A percentile compares a stretch with the other conserved stretches of the same genome.
These are phyloP conservation scores for Primulina tabacum DNA, from an alignment of 257 asterid species.

Conservation along the genomic window DNA sequence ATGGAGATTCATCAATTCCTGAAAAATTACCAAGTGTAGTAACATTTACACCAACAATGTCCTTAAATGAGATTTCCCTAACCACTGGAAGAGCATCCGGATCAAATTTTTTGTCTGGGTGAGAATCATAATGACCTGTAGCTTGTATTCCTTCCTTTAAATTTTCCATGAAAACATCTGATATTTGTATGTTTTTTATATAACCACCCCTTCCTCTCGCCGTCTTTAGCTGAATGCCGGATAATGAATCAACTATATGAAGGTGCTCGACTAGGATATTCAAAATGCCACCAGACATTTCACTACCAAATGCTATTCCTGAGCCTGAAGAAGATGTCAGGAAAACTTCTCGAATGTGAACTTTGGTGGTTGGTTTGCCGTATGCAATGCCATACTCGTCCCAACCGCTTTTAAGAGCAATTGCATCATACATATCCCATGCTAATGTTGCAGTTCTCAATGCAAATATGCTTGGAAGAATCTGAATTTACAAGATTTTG, in stretches of 20 bases:
- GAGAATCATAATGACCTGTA: neutral
- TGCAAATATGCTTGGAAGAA: slow-evolving; percentile 80
- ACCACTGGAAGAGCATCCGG: slow-evolving; percentile 13
- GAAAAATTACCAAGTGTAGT: slow-evolving; percentile 32
- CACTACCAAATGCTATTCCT: slow-evolving; percentile 81
- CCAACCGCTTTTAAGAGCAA: slow-evolving; percentile 96
- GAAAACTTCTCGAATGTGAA: slow-evolving; percentile 51
- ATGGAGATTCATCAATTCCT: slow-evolving; percentile 41
- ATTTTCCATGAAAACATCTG: neutral
- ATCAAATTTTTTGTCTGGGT: neutral
- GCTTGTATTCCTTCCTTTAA: neutral
- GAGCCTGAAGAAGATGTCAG: slow-evolving; percentile 64
- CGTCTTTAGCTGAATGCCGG: slow-evolving; percentile 69
- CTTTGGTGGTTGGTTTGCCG: slow-evolving; percentile 51
- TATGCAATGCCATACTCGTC: slow-evolving; percentile 89
- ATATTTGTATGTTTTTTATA: neutral
- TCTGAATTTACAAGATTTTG: slow-evolving; percentile 45
- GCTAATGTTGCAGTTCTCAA: slow-evolving; percentile 86
- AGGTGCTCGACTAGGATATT: slow-evolving; percentile 51
- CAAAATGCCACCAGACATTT: slow-evolving; percentile 98
- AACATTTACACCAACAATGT: slow-evolving; percentile 36
- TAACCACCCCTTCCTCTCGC: slow-evolving; percentile 72
- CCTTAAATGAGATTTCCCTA: slow-evolving; percentile 32
- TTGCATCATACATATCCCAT: slow-evolving; percentile 72
- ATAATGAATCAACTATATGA: slow-evolving; percentile 44